Evolutionary conservation across 148 eudicot genomes (phyloP), one percentile per base, ranked within the genome.

Genomic region (Beta vulgaris): DNA sequence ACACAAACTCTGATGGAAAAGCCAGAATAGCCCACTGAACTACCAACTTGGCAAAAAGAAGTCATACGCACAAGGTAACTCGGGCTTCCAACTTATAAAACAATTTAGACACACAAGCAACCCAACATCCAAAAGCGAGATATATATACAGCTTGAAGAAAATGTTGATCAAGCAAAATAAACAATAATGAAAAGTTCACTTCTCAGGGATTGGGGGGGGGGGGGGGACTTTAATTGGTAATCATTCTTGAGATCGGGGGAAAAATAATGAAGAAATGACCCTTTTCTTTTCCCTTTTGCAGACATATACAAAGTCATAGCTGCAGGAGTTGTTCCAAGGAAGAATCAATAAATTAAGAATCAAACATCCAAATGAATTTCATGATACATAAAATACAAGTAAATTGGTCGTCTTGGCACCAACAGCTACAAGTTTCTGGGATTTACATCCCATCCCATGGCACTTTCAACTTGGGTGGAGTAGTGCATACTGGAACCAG

Each of bases 311-410:
- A 80, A 43, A 73, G 67, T 80, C 54, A 60, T 72, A 51, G 74
- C 77, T 75, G 66, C 81, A 67, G 59, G 64, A 60, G 57, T 61
- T 67, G 81, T 81, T 65, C 36, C 36, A 76, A 76, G 80, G 73
- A 86, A 85, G 69, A 86, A 92, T 89, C 84, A 92, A 89, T 81
- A 80, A 90, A 92, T 81, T 85, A 84, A 92, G 83, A 75, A 84
- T 85, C 49, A 79, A 89, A 86, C 82, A 85, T 83, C 77, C 75
- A 82, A 86, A 86, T 83, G 83, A 81, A 80, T 83, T 80, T 80
- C 77, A 76, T 84, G 82, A 81, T 88, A 91, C 90, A 89, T 59
- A 82, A 77, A 81, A 79, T 91, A 88, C 87, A 90, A 76, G 84
- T 84, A 82, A 80, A 83, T 66, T 82, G 80, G 86, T 59, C 81